Evolutionary conservation across 139 green algal species (phyloP), one percentile per base, ranked within the genome.

Genomic region (Parachlorella kessleri): DNA sequence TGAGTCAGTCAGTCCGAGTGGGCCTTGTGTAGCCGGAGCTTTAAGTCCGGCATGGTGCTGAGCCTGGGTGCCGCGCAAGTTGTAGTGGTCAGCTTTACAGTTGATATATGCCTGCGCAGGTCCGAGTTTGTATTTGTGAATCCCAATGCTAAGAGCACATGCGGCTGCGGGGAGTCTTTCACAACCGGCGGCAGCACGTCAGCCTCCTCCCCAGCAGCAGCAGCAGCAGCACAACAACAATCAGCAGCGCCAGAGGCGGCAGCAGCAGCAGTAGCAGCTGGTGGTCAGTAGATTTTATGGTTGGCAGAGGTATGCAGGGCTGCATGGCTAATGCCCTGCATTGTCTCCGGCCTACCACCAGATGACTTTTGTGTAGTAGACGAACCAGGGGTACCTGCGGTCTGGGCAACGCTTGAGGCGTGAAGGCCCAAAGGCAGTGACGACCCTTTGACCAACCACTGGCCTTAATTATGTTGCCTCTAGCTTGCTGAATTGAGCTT

Each of bases 81-180:
- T 7, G 65, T 6, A 40, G 65, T 70, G 65, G 65, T 40, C 68
- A 14, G 23, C n/a, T 28, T 30, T 18, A 39, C 30, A 42, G 33
- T 24, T 28, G 1, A n/a, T 24, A 35, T 33, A n/a, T 32, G 10
- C 41, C 3, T 21, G 48, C 82, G 79, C 88, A 93, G 90, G 70
- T 92, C 88, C 3, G 94, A 97, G 82, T 98, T 98, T 88, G 87
- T 96, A 9, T 98, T 98, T 75, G 88, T 90, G 35, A 98, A 98
- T 79, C 95, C 95, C 1, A 99, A 99, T 75, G 89, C 93, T 35
- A 97, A 98, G 66, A 94, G 90, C 26, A 85, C 86, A 9, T 99
- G 96, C 79, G 97, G 97, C 3, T 99, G 97, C 75, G 97, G 97
- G 3, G 94, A 98, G 75, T 95, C 88, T 1, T 98, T 98, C 79